phyloP scores from a whole-genome alignment of 805 yeast species.

The Starmerella davenportii region DNA sequence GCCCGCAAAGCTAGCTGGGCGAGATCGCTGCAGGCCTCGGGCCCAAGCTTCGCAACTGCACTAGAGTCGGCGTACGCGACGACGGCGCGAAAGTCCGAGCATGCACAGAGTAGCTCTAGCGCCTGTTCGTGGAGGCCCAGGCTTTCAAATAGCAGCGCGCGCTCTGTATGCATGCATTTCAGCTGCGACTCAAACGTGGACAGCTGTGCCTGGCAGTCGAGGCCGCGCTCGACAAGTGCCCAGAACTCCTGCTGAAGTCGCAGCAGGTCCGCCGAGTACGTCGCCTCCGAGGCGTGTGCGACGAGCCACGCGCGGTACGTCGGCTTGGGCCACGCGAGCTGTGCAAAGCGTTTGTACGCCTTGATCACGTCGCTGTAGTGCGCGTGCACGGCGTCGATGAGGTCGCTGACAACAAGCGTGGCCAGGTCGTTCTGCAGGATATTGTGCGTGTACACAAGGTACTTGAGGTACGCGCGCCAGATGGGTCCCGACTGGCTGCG shows the following conservation, averaged over 20 bases:
- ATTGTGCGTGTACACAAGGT: conserved; percentile 16
- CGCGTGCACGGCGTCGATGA: conserved; percentile 17
- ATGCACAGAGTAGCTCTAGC: conserved; percentile 19
- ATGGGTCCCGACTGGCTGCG: conserved; percentile 21
- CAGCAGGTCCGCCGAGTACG: conserved; percentile 9
- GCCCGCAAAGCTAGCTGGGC: conserved; percentile 3
- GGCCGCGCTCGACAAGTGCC: conserved; percentile 7
- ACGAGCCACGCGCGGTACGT: conserved; percentile 12
- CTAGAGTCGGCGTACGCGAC: conserved; percentile 14
- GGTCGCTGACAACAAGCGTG: conserved; percentile 21
- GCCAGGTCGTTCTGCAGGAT: conserved; percentile 19
- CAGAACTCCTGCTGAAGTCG: conserved; percentile 10
- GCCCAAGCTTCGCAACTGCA: neutral
- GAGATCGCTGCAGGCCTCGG: conserved; percentile 2
- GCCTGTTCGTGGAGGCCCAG: conserved; percentile 22
- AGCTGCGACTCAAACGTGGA: conserved; percentile 17
- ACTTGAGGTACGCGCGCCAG: conserved; percentile 23
- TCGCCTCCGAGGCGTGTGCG: neutral
- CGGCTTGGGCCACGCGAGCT: conserved; percentile 22
- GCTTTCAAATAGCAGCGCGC: conserved; percentile 20
- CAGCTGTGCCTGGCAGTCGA: conserved; percentile 14
- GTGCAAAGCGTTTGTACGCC: conserved; percentile 17
- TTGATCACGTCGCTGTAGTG: conserved; percentile 10
- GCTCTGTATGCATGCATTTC: conserved; percentile 19
- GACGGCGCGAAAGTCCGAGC: conserved; percentile 23